Conservation (phyloP, 108 stramenopile species). For the Pelagomonas calceolata region DNA sequence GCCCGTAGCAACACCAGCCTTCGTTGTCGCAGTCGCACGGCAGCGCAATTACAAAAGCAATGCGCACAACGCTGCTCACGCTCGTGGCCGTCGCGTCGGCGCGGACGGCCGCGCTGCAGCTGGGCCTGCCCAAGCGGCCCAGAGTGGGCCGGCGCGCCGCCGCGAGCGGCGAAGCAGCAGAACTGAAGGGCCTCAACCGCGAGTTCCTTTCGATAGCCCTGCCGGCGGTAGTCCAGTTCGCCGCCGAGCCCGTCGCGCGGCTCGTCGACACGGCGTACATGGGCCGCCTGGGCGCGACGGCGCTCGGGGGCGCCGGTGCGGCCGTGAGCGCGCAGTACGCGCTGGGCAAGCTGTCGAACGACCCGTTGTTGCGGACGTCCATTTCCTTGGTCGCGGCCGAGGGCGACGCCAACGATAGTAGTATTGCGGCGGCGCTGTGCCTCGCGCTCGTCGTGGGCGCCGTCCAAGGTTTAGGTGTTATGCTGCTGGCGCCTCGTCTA, state of each 20-base stretch:
- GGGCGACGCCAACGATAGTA: slow-evolving; percentile 45
- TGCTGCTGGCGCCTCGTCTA: slow-evolving; percentile 44
- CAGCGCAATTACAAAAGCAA: too few relatives aligned
- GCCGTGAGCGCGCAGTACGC: slow-evolving; percentile 82
- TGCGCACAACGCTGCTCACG: too few relatives aligned
- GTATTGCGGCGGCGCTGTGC: slow-evolving; percentile 68
- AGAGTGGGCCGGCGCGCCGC: too few relatives aligned
- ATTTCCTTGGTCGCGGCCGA: slow-evolving; percentile 75
- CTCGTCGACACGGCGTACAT: slow-evolving; percentile 77
- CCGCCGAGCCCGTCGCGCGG: slow-evolving; percentile 80
- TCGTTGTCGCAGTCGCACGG: too few relatives aligned
- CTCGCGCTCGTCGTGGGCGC: slow-evolving; percentile 64
- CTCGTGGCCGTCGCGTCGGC: too few relatives aligned
- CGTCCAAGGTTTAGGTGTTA: slow-evolving; percentile 62
- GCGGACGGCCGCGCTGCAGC: too few relatives aligned
- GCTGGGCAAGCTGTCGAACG: slow-evolving; percentile 75
- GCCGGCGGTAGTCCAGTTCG: slow-evolving; percentile 73
- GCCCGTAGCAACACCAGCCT: too few relatives aligned
- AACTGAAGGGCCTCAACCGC: slow-evolving; percentile 38
- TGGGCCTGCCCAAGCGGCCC: too few relatives aligned
- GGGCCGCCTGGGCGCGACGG: slow-evolving; percentile 64
- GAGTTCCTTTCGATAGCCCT: slow-evolving; percentile 71
- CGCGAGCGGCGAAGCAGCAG: too few relatives aligned
- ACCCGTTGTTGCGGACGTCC: slow-evolving; percentile 71
- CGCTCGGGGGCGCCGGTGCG: slow-evolving; percentile 79